Base-by-base conservation (phyloP, 306 rosid genomes). In the Mimosa bimucronata region DNA sequence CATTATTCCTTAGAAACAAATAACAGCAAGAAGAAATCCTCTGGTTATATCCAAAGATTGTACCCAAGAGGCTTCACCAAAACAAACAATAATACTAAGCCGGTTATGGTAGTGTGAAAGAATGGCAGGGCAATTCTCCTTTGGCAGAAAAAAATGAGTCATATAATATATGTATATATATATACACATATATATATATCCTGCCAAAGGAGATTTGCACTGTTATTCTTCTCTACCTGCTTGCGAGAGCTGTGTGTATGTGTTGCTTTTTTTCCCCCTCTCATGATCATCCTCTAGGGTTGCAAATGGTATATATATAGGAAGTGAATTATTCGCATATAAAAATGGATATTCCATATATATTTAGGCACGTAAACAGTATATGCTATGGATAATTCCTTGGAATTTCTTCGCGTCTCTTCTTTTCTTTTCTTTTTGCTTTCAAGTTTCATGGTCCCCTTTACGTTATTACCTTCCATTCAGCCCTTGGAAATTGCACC, bases 111-210 rank as follows among this genome's bases (percentile, higher is more conserved):
- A 41, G 71, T 14, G 34, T 19, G 23, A 42, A 21, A 71, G 85
- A 77, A 82, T 77, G 19, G 79, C 85, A 82, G 85, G 82, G 85
- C 82, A 82, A 82, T 64, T 82, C 85, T 82, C 82, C 85, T 72
- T 77, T 77, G 85, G 86, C 82, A 61, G 67, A 61, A 73, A 72
- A 73, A 29, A 57, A 0, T 53, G 58, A 21, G 15, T 19, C 5
- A 34, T 34, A 34, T 6, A 66, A 18, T 25, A 30, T 21, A 16
- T 45, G 9, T 44, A 44, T 44, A 44, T 44, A 11, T 44, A 23
- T 10, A 3, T 58, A 28, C 10, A 15, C 34, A 9, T 7, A 12
- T 12, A 4, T 11, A 44, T 44, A 11, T 41, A 21, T 21, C 66
- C 53, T 46, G 75, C 65, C 79, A 41, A 50, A 79, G 81, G 71